Evolutionary conservation across 352 stramenopile species (phyloP).

Genomic region (Phytophthora syringae): DNA sequence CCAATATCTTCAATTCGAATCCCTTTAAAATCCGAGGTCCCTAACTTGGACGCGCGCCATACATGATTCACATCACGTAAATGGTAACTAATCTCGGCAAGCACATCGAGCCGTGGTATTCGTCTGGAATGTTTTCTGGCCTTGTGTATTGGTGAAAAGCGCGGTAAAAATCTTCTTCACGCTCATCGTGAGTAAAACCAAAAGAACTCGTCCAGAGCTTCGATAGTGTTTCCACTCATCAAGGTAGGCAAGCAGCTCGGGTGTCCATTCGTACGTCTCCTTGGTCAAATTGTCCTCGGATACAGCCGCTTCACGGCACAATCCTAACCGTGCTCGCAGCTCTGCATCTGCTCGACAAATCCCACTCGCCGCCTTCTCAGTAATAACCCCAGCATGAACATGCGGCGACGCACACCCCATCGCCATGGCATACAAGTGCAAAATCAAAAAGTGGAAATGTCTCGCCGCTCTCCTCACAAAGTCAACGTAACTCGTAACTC

Average conservation of each 20-base stretch:
- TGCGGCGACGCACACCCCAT: slow-evolving; percentile 38
- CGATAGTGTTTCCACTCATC: slow-evolving; percentile 44
- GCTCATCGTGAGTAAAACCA: slow-evolving; percentile 38
- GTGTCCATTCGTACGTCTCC: slow-evolving; percentile 51
- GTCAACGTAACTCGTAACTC: slow-evolving; percentile 32
- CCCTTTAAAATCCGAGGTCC: slow-evolving; percentile 16
- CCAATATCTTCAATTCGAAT: slow-evolving; percentile 51
- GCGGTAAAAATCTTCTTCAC: slow-evolving; percentile 25
- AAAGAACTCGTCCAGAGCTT: not conserved
- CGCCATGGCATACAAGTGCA: slow-evolving; percentile 52
- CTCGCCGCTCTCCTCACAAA: slow-evolving; percentile 32
- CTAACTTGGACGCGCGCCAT: slow-evolving; percentile 40
- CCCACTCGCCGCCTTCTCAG: slow-evolving; percentile 21
- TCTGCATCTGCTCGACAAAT: slow-evolving; percentile 17
- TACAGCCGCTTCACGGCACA: slow-evolving; percentile 5
- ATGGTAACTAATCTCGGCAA: slow-evolving; percentile 37
- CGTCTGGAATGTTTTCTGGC: not conserved
- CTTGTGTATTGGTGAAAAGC: slow-evolving; percentile 7
- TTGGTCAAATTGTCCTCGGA: slow-evolving; percentile 39
- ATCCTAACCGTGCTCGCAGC: slow-evolving; percentile 17
- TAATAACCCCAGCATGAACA: slow-evolving; percentile 28
- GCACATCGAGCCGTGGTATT: slow-evolving; percentile 33
- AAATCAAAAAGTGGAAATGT: slow-evolving; percentile 54
- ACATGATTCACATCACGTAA: slow-evolving; percentile 18
- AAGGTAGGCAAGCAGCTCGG: slow-evolving; percentile 51